phyloP scores from a whole-genome alignment of 176 grass and related monocot genomes.

The Paspalum notatum region DNA sequence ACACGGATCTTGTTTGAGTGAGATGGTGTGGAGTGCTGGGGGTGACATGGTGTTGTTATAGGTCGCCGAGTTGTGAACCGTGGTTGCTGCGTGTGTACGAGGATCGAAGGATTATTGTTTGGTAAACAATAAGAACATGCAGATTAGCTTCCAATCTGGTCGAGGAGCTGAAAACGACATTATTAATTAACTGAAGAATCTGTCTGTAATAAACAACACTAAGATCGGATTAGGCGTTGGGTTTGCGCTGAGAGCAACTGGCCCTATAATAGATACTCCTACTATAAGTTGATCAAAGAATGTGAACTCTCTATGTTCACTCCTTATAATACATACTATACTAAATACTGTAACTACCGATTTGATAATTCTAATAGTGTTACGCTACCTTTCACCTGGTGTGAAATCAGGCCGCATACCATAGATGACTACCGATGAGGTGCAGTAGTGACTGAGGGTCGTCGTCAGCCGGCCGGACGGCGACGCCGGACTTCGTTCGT shows the following conservation, averaged over 20 bases:
- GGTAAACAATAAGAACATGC: background rate
- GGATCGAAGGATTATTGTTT: background rate
- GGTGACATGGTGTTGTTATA: background rate
- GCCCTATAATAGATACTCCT: background rate
- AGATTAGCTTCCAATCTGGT: background rate
- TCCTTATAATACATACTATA: background rate
- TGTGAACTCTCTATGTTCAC: background rate
- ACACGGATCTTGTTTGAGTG: background rate
- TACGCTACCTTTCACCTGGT: background rate
- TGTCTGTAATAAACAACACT: background rate
- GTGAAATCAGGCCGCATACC: background rate
- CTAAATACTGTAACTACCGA: background rate
- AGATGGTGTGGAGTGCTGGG: background rate
- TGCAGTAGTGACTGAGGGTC: no score
- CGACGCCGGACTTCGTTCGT: no score
- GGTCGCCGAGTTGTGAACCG: no score
- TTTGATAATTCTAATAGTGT: background rate
- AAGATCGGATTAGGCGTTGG: background rate
- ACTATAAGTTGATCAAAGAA: background rate
- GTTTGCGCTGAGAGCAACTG: background rate
- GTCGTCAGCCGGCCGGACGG: no score
- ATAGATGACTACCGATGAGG: background rate
- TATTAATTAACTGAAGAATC: background rate
- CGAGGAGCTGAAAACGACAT: conserved; percentile 2
- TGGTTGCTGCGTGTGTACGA: background rate